Conservation (phyloP, 139 green algal genomes). For the Coelastrella sp. region DNA sequence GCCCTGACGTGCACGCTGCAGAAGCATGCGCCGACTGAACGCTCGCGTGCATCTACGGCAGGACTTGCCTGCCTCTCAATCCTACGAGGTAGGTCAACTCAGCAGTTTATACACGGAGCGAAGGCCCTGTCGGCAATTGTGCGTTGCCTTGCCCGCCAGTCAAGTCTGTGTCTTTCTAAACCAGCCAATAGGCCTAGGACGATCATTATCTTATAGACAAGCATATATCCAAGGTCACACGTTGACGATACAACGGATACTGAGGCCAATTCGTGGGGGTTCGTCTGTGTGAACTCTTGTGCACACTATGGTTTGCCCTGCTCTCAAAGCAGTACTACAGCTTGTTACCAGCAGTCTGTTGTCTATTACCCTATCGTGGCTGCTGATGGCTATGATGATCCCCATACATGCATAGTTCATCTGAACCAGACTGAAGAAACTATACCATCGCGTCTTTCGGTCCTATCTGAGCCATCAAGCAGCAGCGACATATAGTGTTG, state of each 20-base stretch:
- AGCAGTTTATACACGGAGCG: neutral
- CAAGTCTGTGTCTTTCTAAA: neutral
- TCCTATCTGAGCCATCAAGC: slow-evolving; percentile 65
- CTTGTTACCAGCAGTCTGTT: neutral
- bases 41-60: neutral
- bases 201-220: slow-evolving; percentile 44
- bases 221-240: slow-evolving; percentile 54
- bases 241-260: slow-evolving; percentile 38
- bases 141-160: neutral
- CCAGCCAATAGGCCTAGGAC: neutral
- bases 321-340: neutral
- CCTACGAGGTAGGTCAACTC: too few species aligned
- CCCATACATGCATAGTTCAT: slow-evolving; percentile 62
- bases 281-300: neutral
- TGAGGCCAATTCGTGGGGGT: slow-evolving; percentile 29
- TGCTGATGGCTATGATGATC: slow-evolving; percentile 53
- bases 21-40: neutral
- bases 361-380: neutral
- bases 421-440: slow-evolving; percentile 54
- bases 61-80: too few species aligned
- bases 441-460: slow-evolving; percentile 58
- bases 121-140: neutral
- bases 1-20: neutral
- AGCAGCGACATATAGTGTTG: neutral
- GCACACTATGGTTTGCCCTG: neutral